A percentile compares a stretch with the other conserved stretches of the same genome.
Conservation (phyloP, 495 filamentous ascomycete species). For the Bombardia bombarda region DNA sequence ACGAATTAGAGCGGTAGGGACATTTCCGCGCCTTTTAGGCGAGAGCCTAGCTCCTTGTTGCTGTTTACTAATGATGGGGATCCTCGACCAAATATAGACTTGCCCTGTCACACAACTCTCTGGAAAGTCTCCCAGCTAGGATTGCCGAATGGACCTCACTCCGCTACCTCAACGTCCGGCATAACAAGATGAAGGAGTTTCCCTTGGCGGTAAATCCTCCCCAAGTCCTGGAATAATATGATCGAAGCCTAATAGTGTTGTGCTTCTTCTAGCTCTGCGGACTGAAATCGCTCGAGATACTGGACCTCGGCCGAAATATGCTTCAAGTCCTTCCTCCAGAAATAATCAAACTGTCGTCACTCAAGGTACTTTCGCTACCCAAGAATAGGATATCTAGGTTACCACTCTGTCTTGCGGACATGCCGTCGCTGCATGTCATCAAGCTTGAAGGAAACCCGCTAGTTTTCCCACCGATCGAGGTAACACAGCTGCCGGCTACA, state of each 20-base stretch:
- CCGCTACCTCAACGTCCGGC: constrained; percentile 89
- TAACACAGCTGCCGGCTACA: constrained; percentile 40
- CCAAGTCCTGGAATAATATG: too few relatives aligned
- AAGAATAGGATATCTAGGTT: constrained; percentile 80
- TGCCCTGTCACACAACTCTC: constrained; percentile 81
- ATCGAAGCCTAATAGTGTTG: too few relatives aligned
- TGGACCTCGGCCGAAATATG: constrained; percentile 84
- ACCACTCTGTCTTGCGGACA: constrained; percentile 76
- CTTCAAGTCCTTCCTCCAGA: constrained; percentile 69
- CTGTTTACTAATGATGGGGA: constrained; percentile 1
- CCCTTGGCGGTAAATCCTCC: constrained; percentile 66
- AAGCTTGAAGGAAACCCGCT: constrained; percentile 85
- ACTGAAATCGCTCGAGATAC: constrained; percentile 78
- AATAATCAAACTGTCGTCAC: constrained; percentile 64
- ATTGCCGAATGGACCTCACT: constrained; percentile 83
- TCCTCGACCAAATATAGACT: too few relatives aligned
- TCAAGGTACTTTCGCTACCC: constrained; percentile 72
- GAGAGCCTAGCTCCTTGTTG: too few relatives aligned
- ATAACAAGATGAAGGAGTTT: constrained; percentile 82
- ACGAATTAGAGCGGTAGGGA: constrained; percentile 78
- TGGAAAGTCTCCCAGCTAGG: constrained; percentile 67
- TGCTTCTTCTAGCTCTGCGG: constrained; percentile 54
- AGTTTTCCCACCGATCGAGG: constrained; percentile 55
- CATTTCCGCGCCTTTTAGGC: background rate
- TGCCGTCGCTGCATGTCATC: constrained; percentile 78